Evolutionary conservation across 176 grass and related monocot species (phyloP), one percentile per base, ranked within the genome.

Genomic region (Aegilops longissima): DNA sequence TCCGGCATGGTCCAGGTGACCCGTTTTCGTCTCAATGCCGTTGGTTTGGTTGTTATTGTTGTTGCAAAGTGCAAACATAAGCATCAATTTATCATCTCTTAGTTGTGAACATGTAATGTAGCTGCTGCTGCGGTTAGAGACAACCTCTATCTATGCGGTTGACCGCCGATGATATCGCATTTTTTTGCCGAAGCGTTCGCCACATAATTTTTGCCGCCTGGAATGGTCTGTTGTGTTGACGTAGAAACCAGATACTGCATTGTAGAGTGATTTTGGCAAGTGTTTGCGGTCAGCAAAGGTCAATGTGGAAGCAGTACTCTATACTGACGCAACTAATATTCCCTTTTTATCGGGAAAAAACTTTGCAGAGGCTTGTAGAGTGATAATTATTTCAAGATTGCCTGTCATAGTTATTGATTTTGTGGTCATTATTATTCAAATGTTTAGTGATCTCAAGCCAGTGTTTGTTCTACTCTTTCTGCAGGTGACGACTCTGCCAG

Each of bases 1-100:
- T 96, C 92, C 61, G 97, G 97, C 52, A 87, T 92, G 71, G 89
- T 99, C 17, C 97, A 96, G 94, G 94, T 94, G 61, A 78, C 45
- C 33, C 25, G n/a, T 56, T 65, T 51, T 1, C 61, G 18, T 45
- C 14, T 13, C 25, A 5, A 70, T n/a, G 47, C 33, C 29, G 17
- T 0, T 51, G 8, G 17, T 47, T 13, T 67, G 29, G 25, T 20
- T 36, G 30, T 18, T 77, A 12, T 36, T 31, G 61, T 7, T 70
- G 29, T 12, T 76, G 49, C 25, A 9, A 14, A 20, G 16, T 76
- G 49, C 25, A 30, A 14, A 20, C 63, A 29, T 11, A 5, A n/a
- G n/a, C 47, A 12, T 13, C 36, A 11, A 33, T 82, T 35, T 6
- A 9, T 83, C n/a, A 66, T 73, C 65, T 31, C 17, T 8, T 56